These are phyloP conservation scores for Aspergillus conjunctus DNA, from an alignment of 495 filamentous ascomycete genomes.

Conservation along the genomic window DNA sequence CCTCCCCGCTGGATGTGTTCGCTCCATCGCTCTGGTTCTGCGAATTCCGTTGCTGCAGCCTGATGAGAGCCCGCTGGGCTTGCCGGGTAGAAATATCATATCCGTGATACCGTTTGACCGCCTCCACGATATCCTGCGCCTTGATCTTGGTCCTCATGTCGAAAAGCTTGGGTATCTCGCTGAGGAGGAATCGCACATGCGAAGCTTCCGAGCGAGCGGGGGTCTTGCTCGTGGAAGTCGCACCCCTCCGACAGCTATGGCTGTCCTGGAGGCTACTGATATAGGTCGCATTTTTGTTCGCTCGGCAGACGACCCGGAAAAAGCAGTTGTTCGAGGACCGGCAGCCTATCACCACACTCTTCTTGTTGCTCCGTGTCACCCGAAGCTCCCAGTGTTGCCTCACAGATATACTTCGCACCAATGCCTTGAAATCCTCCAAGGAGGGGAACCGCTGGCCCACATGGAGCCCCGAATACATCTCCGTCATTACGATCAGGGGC, in stretches of 20 bases:
- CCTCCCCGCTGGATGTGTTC: constrained; percentile 28
- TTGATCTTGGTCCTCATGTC: constrained; percentile 46
- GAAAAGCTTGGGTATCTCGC: constrained; percentile 51
- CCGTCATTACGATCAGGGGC: constrained; percentile 37
- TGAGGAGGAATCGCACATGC: constrained; percentile 49
- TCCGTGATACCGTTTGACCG: constrained; percentile 50
- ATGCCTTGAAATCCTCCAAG: constrained; percentile 47
- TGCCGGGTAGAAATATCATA: constrained; percentile 52
- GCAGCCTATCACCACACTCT: constrained; percentile 51
- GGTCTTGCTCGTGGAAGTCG: constrained; percentile 36
- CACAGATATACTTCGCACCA: constrained; percentile 49
- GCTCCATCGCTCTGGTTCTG: constrained; percentile 30
- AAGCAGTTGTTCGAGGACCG: constrained; percentile 46
- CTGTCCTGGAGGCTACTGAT: constrained; percentile 51
- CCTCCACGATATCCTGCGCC: constrained; percentile 46
- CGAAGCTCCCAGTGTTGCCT: constrained; percentile 52
- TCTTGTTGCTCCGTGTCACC: constrained; percentile 50
- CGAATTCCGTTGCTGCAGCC: constrained; percentile 38
- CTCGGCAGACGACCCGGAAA: constrained; percentile 51
- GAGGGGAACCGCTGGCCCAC: constrained; percentile 49
- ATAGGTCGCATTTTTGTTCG: constrained; percentile 51
- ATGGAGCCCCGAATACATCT: constrained; percentile 49
- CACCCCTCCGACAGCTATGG: constrained; percentile 45
- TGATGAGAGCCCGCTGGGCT: constrained; percentile 48
- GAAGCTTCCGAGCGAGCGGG: constrained; percentile 51